phyloP scores from a whole-genome alignment of 2,329 filamentous ascomycete species.

The Botrytis galanthina region DNA sequence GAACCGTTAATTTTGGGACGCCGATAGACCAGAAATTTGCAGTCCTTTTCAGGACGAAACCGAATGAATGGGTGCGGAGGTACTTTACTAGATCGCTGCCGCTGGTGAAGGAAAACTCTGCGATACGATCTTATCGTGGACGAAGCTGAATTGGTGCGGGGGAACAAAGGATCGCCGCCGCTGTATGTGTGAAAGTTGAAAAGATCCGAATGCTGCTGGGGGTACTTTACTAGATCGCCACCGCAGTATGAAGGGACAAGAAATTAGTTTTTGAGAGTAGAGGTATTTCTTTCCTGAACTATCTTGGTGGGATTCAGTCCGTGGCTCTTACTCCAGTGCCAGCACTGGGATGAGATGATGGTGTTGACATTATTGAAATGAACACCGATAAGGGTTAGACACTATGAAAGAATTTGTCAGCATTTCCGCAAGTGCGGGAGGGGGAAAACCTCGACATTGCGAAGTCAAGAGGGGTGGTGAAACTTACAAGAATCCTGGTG shows the following conservation, averaged over 20 bases:
- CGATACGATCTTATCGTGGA: neutral
- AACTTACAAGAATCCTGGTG: neutral
- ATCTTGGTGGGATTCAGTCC: neutral
- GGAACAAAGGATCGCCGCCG: neutral
- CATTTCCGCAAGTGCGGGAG: neutral
- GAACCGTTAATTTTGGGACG: neutral
- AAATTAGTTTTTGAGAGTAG: neutral
- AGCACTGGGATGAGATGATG: neutral
- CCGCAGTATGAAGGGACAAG: neutral
- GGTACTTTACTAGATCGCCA: neutral
- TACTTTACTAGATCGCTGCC: conserved; percentile 4
- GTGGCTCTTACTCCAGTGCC: neutral
- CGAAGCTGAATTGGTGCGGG: neutral
- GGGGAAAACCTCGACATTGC: too few species aligned
- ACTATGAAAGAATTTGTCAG: neutral
- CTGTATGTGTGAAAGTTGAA: neutral
- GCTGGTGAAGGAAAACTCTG: neutral
- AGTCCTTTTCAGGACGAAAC: neutral
- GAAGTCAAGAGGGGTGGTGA: too few species aligned
- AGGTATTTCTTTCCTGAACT: neutral
- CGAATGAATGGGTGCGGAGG: neutral
- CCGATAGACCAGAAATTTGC: neutral
- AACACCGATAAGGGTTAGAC: neutral
- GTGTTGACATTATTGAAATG: neutral
- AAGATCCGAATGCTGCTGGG: neutral